Conservation (phyloP, 108 stramenopile genomes). For the Stephanodiscus minutulus region DNA sequence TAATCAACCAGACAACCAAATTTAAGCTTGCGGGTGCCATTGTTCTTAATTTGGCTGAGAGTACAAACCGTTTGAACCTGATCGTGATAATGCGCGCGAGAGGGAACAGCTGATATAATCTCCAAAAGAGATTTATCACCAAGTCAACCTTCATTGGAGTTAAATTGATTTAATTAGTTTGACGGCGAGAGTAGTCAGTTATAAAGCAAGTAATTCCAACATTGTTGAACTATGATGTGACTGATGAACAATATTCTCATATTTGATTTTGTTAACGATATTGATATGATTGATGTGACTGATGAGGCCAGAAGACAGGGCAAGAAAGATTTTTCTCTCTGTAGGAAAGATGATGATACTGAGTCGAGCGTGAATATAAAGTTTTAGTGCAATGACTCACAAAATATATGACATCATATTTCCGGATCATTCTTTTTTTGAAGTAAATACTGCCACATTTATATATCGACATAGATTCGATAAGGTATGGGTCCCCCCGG, state of each 20-base stretch:
- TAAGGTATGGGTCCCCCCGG: conserved; percentile 83
- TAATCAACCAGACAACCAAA: conserved; percentile 17
- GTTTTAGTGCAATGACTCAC: too few species aligned
- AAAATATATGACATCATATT: too few species aligned
- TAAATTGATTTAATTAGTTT: background rate
- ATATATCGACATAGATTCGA: conserved; percentile 85
- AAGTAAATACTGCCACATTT: too few species aligned
- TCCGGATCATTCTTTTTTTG: too few species aligned
- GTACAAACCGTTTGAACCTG: conserved; percentile 75
- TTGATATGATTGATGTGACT: too few species aligned
- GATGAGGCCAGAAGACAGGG: too few species aligned
- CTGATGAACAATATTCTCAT: background rate
- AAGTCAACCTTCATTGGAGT: conserved; percentile 12
- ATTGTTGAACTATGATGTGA: background rate
- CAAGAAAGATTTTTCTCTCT: too few species aligned
- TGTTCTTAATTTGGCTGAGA: conserved; percentile 44
- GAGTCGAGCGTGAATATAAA: too few species aligned
- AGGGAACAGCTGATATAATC: conserved; percentile 49
- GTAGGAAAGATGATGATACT: too few species aligned
- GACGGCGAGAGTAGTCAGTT: background rate
- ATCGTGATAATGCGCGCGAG: conserved; percentile 73
- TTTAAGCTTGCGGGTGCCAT: conserved; percentile 48
- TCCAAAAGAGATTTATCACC: background rate
- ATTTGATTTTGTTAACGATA: too few species aligned
- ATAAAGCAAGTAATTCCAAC: background rate